Conservation (phyloP, 345 rosid species). For the Linum trigynum region DNA sequence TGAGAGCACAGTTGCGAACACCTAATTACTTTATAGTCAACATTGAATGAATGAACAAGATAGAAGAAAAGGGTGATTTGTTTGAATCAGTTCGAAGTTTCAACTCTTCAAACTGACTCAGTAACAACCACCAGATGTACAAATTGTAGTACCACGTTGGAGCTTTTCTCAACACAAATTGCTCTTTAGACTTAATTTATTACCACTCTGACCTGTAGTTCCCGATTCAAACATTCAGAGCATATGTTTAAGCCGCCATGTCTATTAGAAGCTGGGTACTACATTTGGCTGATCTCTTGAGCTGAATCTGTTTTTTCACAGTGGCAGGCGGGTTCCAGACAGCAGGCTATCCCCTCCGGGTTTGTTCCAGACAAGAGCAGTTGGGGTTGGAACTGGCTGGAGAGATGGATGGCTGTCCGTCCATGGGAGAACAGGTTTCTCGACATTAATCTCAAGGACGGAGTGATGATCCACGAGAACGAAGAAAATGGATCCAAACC, state of each 20-base stretch:
- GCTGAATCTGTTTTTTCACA: conserved; percentile 24
- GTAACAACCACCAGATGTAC: too few relatives aligned
- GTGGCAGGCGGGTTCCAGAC: conserved; percentile 98
- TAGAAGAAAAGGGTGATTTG: too few relatives aligned
- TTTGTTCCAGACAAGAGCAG: conserved; percentile 92
- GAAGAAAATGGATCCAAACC: conserved; percentile 36
- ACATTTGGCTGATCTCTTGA: not conserved
- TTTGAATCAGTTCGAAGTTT: too few relatives aligned
- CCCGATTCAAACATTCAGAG: too few relatives aligned
- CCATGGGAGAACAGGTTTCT: conserved; percentile 99
- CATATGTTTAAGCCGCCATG: not conserved
- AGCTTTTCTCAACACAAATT: too few relatives aligned
- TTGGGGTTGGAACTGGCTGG: conserved; percentile 99
- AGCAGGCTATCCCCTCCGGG: conserved; percentile 45
- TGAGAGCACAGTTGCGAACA: too few relatives aligned
- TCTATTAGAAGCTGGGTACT: not conserved
- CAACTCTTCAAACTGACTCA: too few relatives aligned
- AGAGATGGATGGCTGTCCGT: conserved; percentile 99
- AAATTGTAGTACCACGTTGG: too few relatives aligned
- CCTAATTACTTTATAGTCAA: too few relatives aligned
- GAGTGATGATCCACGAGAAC: conserved; percentile 48
- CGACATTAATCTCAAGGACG: conserved; percentile 76
- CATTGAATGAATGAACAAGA: too few relatives aligned
- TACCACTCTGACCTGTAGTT: too few relatives aligned
- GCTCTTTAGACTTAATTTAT: too few relatives aligned